A percentile compares a stretch with the other conserved stretches of the same genome.
phyloP scores from a whole-genome alignment of 352 stramenopile genomes.

The Phytopythium kandeliae region DNA sequence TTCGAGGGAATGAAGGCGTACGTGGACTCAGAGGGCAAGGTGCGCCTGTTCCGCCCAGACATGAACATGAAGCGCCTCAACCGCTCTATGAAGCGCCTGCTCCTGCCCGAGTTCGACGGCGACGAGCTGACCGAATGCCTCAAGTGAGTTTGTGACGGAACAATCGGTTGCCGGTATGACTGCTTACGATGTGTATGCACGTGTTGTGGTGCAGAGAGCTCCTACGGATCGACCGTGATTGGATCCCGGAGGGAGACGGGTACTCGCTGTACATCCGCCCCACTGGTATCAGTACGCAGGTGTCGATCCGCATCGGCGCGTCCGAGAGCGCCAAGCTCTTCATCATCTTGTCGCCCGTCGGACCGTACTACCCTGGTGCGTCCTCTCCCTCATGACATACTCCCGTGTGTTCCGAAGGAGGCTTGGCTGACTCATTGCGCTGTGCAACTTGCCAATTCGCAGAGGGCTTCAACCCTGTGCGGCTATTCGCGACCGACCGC shows the following conservation, averaged over 20 bases:
- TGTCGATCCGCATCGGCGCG: conserved; percentile 87
- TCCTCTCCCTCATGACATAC: not conserved
- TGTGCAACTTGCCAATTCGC: not conserved
- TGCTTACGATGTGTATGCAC: not conserved
- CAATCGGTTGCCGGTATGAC: not conserved
- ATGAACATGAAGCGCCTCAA: conserved; percentile 96
- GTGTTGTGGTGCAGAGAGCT: conserved; percentile 24
- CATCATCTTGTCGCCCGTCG: conserved; percentile 95
- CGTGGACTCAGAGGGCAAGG: conserved; percentile 68
- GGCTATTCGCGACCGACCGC: conserved; percentile 86
- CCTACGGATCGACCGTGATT: conserved; percentile 84
- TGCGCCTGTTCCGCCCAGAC: conserved; percentile 94
- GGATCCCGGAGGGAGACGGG: conserved; percentile 92
- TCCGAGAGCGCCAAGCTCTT: conserved; percentile 91
- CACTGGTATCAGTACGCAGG: conserved; percentile 91
- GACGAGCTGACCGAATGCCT: conserved; percentile 91
- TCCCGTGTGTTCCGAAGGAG: not conserved
- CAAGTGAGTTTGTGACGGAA: conserved; percentile 32
- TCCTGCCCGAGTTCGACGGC: conserved; percentile 87
- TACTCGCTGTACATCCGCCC: conserved; percentile 96
- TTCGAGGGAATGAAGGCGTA: conserved; percentile 97
- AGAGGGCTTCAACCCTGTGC: conserved; percentile 90
- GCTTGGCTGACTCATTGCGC: not conserved
- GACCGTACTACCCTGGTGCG: conserved; percentile 94
- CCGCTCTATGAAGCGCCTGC: conserved; percentile 90